Evolutionary conservation across 2,329 filamentous ascomycete genomes (phyloP).

Genomic region (Scytalidium lignicola): DNA sequence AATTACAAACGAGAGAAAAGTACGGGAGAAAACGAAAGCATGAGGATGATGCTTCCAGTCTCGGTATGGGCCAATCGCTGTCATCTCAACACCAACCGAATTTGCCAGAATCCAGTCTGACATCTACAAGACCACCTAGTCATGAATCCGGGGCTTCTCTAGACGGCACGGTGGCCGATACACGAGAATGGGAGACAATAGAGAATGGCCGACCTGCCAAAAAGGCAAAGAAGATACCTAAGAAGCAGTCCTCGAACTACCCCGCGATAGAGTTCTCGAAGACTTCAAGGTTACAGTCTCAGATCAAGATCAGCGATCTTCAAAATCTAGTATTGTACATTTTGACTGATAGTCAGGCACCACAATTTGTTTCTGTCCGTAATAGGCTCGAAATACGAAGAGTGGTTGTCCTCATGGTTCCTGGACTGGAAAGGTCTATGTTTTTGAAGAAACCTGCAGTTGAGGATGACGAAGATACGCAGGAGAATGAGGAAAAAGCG

Average conservation of each 20-base stretch:
- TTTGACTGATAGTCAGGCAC: constrained; percentile 58
- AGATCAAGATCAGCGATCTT: constrained; percentile 57
- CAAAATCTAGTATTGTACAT: constrained; percentile 62
- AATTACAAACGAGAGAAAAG: constrained; percentile 1
- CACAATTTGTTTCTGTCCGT: constrained; percentile 59
- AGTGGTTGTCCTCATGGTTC: constrained; percentile 86
- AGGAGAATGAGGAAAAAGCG: constrained; percentile 3
- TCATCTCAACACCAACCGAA: constrained; percentile 22
- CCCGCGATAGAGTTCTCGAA: constrained; percentile 52
- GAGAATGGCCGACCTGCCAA: constrained; percentile 42
- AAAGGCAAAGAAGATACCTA: constrained; percentile 57
- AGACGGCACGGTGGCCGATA: constrained; percentile 5
- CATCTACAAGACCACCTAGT: constrained; percentile 15
- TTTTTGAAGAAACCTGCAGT: constrained; percentile 42
- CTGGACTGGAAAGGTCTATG: constrained; percentile 85
- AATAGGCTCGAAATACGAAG: constrained; percentile 65
- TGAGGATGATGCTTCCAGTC: constrained; percentile 12
- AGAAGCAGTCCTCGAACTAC: constrained; percentile 50
- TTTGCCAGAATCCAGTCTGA: constrained; percentile 29
- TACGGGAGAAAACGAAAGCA: constrained; percentile 25
- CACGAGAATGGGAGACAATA: constrained; percentile 49
- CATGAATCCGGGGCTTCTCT: constrained; percentile 6
- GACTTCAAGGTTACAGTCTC: constrained; percentile 52
- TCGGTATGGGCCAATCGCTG: constrained; percentile 16
- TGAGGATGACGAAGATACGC: constrained; percentile 4